Evolutionary conservation across 352 stramenopile genomes (phyloP), one percentile per base, ranked within the genome.

Genomic region (Phytophthora tentaculata): DNA sequence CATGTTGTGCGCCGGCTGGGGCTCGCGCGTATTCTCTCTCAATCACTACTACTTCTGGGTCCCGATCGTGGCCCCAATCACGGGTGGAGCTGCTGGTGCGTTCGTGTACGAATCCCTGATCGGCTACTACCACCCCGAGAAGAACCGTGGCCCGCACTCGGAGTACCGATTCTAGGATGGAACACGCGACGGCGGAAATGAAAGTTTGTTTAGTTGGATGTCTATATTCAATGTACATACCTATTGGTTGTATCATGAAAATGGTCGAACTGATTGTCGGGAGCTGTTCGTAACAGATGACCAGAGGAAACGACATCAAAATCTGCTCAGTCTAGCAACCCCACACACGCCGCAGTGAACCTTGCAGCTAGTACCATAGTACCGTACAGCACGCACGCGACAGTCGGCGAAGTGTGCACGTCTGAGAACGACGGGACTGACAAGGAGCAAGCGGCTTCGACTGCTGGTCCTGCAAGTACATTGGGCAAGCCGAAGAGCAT

Each of bases 41-140:
- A 67, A 66, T 41, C 59, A 83, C 57, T 61, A 77, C 63, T 88
- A 88, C 76, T 88, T 84, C 51, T 88, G 77, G 80, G 54, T 88
- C 3, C 80, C 80, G 14, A 69, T 88, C 23, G 73, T 88, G 13
- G 80, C 59, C 10, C 80, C 80, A 43, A 61, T 81, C 37, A 28
- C 79, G 2, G 80, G 80, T 23, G 78, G 75, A 16, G 64, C 60
- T n/a, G 16, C 71, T 0, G 76, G 77, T 37, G 76, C 60, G 4
- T 61, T 67, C n/a, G 44, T 69, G 19, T 84, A 86, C 63, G 71
- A 72, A 39, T 39, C 63, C 20, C 44, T 81, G 19, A 58, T 86
- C 61, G 59, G 67, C 43, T 77, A 78, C 54, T 73, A 86, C 61
- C 71, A 84, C 69, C 67, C 61, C 14, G 73, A 86, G 47, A 84